Base-by-base conservation (phyloP, 83 land plant species). In the Picea abies region DNA sequence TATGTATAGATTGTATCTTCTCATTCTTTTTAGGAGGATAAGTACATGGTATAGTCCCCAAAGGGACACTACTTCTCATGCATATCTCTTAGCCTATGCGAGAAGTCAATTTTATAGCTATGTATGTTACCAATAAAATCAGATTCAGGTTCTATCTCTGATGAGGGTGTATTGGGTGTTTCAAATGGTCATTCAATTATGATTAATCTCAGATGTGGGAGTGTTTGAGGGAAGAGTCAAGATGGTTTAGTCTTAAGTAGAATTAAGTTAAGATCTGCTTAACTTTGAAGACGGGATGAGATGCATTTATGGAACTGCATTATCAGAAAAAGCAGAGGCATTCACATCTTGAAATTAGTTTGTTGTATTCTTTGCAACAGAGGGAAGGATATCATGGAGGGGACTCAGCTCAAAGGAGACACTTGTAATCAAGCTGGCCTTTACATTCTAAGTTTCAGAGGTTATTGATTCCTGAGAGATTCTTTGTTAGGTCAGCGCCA, bases 1-100 rank as follows among this genome's bases (percentile, higher is more conserved):
- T 72, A 72, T 72, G 76, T 72, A 72, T 39, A 72, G 76, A 72
- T 72, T 72, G 76, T 72, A 72, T 72, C 76, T 72, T 72, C 76
- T 72, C 76, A 72, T 72, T 72, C 76, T 72, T 72, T 72, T 20
- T 72, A 72, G 76, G 17, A 39, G 76, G 76, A 39, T 72, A 72
- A 72, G 76, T 72, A 72, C 76, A 37, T 72, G 76, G 76, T 72
- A 72, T 72, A 41, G 76, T 39, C 41, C 52, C 76, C 19, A 41
- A 72, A 72, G 76, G 76, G 49, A 72, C 41, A 19, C 25, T 49
- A 39, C 76, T 72, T 44, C 76, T 20, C 22, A 22, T 72, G 76
- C 76, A 72, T 72, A 20, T 23, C 39, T 72, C 20, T 49, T 72
- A 37, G 41, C 44, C 6, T 70, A 37, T 72, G 76, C 11, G 76